Percentiles rank a stretch among this genome's conserved stretches.
These are phyloP conservation scores for Claviceps lovelessii DNA, from an alignment of 2,329 filamentous ascomycete genomes.

Conservation along the genomic window DNA sequence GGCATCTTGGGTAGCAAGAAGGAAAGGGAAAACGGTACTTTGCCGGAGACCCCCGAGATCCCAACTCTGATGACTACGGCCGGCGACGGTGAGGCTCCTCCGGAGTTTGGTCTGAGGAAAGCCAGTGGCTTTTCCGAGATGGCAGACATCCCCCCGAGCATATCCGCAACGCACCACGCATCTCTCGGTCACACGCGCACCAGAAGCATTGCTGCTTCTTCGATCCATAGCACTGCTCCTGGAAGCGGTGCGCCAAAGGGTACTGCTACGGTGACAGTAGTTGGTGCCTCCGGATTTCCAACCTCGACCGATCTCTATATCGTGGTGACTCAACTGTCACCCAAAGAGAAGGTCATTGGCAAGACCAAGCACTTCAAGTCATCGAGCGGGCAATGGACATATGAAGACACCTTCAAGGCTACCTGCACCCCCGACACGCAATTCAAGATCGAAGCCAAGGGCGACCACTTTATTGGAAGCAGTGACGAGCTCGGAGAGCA, in stretches of 20 bases:
- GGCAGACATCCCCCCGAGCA: constrained; percentile 13
- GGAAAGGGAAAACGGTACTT: constrained; percentile 39
- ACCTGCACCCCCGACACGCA: constrained; percentile 66
- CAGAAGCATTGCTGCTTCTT: constrained; percentile 49
- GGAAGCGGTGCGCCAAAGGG: constrained; percentile 47
- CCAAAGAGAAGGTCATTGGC: constrained; percentile 66
- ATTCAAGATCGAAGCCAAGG: constrained; percentile 76
- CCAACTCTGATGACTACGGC: constrained; percentile 17
- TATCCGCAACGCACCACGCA: constrained; percentile 15
- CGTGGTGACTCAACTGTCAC: constrained; percentile 48
- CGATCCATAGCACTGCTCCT: constrained; percentile 48
- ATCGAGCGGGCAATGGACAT: constrained; percentile 48
- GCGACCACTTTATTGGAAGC: constrained; percentile 70
- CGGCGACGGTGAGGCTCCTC: constrained; percentile 20
- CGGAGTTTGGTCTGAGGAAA: constrained; percentile 26
- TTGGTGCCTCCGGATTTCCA: constrained; percentile 68
- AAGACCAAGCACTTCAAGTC: constrained; percentile 88
- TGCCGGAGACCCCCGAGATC: constrained; percentile 26
- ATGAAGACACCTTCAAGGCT: constrained; percentile 67
- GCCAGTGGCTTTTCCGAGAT: constrained; percentile 24
- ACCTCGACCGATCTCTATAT: constrained; percentile 67
- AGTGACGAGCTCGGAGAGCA: constrained; percentile 76
- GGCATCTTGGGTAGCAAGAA: constrained; percentile 66
- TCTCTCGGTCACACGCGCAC: constrained; percentile 32
- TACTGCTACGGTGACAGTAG: constrained; percentile 63